Evolutionary conservation across 305 asterid genomes (phyloP).

Genomic region (Fraxinus angustifolia): DNA sequence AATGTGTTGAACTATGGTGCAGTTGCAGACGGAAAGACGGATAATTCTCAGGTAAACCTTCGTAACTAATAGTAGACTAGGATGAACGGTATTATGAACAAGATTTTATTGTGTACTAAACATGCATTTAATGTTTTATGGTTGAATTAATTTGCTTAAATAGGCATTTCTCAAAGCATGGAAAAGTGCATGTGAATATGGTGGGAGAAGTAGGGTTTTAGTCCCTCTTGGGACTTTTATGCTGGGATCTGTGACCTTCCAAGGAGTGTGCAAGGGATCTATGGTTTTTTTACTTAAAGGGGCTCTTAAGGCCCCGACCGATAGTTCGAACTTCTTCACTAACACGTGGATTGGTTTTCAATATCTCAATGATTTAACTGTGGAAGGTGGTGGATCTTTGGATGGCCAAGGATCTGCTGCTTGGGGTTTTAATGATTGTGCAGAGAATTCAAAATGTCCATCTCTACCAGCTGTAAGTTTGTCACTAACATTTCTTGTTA

Average conservation of each 20-base stretch:
- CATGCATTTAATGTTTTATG: neutral
- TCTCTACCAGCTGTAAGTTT: slow-evolving; percentile 63
- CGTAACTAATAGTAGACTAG: neutral
- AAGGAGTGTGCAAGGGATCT: slow-evolving; percentile 47
- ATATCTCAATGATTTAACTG: slow-evolving; percentile 33
- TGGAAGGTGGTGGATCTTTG: slow-evolving; percentile 62
- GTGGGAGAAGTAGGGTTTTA: slow-evolving; percentile 41
- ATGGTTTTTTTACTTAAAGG: slow-evolving; percentile 44
- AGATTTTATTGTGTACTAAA: neutral
- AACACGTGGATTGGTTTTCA: slow-evolving; percentile 71
- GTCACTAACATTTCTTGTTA: neutral
- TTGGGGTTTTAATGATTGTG: slow-evolving; percentile 70
- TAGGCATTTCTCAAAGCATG: slow-evolving; percentile 66
- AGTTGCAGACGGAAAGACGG: slow-evolving; percentile 44
- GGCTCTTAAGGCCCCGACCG: slow-evolving; percentile 45
- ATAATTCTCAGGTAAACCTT: slow-evolving; percentile 43
- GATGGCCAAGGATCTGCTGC: slow-evolving; percentile 76
- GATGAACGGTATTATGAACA: neutral
- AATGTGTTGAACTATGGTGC: slow-evolving; percentile 65
- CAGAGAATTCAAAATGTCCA: slow-evolving; percentile 35
- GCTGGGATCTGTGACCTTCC: slow-evolving; percentile 38
- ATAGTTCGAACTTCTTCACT: slow-evolving; percentile 20
- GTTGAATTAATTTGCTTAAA: neutral
- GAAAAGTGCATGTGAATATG: slow-evolving; percentile 50
- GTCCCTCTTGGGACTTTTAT: slow-evolving; percentile 54